phyloP scores from a whole-genome alignment of 2,329 filamentous ascomycete genomes.

The Fusarium sp. region DNA sequence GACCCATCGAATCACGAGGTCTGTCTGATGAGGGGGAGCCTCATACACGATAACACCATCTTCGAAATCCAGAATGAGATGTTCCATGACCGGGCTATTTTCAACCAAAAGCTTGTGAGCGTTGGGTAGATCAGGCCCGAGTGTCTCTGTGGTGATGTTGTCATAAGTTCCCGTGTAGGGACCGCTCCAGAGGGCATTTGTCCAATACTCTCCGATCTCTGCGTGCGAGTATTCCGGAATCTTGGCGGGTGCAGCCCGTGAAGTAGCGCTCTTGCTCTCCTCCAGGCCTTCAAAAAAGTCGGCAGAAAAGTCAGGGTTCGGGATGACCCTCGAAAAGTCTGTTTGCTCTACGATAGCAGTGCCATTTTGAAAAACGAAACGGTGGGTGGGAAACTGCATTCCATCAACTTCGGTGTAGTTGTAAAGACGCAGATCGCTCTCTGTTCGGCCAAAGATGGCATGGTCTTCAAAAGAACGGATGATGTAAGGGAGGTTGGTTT shows the following conservation, averaged over 20 bases:
- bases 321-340: not conserved
- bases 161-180: constrained; percentile 17
- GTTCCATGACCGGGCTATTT: not conserved
- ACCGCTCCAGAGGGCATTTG: constrained; percentile 19
- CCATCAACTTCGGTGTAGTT: constrained; percentile 19
- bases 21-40: constrained; percentile 31
- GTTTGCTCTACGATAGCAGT: not conserved
- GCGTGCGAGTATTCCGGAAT: constrained; percentile 12
- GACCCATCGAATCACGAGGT: constrained; percentile 30
- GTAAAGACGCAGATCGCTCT: constrained; percentile 20
- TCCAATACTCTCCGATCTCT: constrained; percentile 23
- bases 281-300: not conserved
- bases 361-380: constrained; percentile 5
- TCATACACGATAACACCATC: constrained; percentile 24
- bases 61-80: constrained; percentile 28
- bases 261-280: not conserved
- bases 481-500: not conserved
- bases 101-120: not conserved
- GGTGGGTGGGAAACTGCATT: constrained; percentile 9
- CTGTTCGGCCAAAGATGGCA: constrained; percentile 19
- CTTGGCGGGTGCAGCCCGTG: not conserved
- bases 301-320: not conserved
- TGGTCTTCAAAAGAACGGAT: not conserved
- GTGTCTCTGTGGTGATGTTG: not conserved
- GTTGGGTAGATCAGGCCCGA: not conserved